These are phyloP conservation scores for Leavenworthia alabamica DNA, from an alignment of 345 rosid species.

Conservation along the genomic window DNA sequence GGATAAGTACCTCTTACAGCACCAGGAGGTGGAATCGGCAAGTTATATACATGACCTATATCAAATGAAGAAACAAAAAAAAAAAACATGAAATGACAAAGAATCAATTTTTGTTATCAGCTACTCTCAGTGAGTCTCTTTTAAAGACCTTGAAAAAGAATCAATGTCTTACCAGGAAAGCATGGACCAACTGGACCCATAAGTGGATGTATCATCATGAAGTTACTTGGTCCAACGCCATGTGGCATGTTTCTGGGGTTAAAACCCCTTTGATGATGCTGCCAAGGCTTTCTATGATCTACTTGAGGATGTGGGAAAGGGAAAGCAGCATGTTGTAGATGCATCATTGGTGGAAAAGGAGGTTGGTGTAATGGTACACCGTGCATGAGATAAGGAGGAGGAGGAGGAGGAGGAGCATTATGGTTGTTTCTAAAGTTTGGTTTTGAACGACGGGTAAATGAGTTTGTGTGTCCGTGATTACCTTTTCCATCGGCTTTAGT, in stretches of 20 bases:
- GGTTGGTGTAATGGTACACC: constrained; percentile 52
- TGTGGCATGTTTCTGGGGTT: constrained; percentile 55
- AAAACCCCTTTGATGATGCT: constrained; percentile 58
- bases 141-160: constrained; percentile 1
- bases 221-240: constrained; percentile 59
- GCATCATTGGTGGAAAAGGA: constrained; percentile 50
- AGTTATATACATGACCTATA: constrained; percentile 61
- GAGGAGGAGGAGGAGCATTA: too few relatives aligned
- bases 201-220: constrained; percentile 53
- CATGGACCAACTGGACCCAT: constrained; percentile 60
- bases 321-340: constrained; percentile 42
- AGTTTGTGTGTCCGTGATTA: too few relatives aligned
- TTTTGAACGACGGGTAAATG: too few relatives aligned
- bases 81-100: too few relatives aligned
- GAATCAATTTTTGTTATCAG: too few relatives aligned
- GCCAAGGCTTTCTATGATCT: constrained; percentile 61
- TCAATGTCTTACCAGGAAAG: constrained; percentile 58
- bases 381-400: constrained; percentile 44
- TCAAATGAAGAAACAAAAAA: constrained; percentile 20
- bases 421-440: too few relatives aligned
- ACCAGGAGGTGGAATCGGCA: constrained; percentile 63
- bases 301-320: constrained; percentile 54
- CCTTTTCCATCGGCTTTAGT: constrained; percentile 42
- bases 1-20: constrained; percentile 70
- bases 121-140: not conserved